Percentiles rank a stretch among this genome's conserved stretches.
phyloP scores from a whole-genome alignment of 352 stramenopile species.

The Lagenidium giganteum region DNA sequence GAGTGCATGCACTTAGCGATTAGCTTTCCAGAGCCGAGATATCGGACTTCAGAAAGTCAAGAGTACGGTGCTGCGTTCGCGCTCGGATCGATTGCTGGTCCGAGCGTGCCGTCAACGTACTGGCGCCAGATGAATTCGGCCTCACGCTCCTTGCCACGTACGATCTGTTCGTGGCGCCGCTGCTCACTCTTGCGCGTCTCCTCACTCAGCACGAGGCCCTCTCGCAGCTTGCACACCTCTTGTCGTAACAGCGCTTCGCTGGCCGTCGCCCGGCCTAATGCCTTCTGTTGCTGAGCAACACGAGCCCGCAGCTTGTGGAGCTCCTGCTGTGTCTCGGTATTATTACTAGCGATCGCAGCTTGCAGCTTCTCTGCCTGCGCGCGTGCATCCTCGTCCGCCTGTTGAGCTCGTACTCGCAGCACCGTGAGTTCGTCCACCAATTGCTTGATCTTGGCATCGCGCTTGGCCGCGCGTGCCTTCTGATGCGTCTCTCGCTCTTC shows the following conservation, averaged over 20 bases:
- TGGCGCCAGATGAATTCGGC: slow-evolving; percentile 71
- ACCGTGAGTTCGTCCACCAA: slow-evolving; percentile 5
- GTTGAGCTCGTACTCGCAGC: too few relatives aligned
- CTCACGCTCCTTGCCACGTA: slow-evolving; percentile 55
- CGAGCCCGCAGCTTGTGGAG: slow-evolving; percentile 20
- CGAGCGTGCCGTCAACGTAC: slow-evolving; percentile 39
- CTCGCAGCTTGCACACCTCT: slow-evolving; percentile 46
- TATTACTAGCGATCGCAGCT: slow-evolving; percentile 23
- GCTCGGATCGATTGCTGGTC: slow-evolving; percentile 1
- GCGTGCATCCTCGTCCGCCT: too few relatives aligned
- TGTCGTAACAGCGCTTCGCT: slow-evolving; percentile 40
- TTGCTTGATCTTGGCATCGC: not conserved
- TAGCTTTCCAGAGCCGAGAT: too few relatives aligned
- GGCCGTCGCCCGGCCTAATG: slow-evolving; percentile 36
- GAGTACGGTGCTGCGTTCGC: too few relatives aligned
- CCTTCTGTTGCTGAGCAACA: slow-evolving; percentile 20
- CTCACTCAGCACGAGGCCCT: slow-evolving; percentile 60
- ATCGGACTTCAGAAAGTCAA: too few relatives aligned
- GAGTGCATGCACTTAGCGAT: too few relatives aligned
- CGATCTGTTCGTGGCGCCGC: slow-evolving; percentile 37
- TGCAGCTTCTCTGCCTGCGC: too few relatives aligned
- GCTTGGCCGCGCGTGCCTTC: not conserved
- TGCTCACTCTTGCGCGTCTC: slow-evolving; percentile 45
- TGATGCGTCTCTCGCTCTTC: slow-evolving; percentile 29
- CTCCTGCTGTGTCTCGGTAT: slow-evolving; percentile 26